Conservation (phyloP, 257 asterid species). For the Nemophila menziesii region DNA sequence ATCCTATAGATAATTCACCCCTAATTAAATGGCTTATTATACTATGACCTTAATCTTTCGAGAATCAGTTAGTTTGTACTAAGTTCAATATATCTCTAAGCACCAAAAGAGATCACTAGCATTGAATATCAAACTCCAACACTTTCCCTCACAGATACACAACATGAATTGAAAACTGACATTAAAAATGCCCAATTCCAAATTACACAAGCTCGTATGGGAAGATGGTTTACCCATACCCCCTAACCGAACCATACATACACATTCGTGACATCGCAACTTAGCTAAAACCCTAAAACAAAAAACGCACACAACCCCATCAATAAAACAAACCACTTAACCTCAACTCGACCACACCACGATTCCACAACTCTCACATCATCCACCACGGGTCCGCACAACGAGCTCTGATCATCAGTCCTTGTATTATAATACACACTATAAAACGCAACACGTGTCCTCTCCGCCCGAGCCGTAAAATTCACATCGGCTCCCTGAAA, state of each 20-base stretch:
- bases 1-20: no score
- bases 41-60: no score
- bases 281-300: slow-evolving; percentile 2
- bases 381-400: slow-evolving; percentile 94
- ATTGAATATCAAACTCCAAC: no score
- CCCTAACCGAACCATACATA: background rate
- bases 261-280: background rate
- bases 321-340: slow-evolving; percentile 19
- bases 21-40: no score
- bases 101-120: no score
- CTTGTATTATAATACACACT: slow-evolving; percentile 89
- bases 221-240: slow-evolving; percentile 2
- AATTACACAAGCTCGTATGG: no score
- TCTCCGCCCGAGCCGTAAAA: slow-evolving; percentile 76
- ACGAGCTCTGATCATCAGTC: slow-evolving; percentile 78
- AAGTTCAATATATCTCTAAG: no score
- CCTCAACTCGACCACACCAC: slow-evolving; percentile 17
- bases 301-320: slow-evolving; percentile 15
- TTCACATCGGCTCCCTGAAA: slow-evolving; percentile 44
- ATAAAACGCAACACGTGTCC: slow-evolving; percentile 74
- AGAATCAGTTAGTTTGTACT: no score
- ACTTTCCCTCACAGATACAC: no score
- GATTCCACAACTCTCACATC: slow-evolving; percentile 63
- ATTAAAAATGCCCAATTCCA: no score
- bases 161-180: no score